Conservation (phyloP, 1,284 basidiomycete species). For the Leccinum pachyderme region DNA sequence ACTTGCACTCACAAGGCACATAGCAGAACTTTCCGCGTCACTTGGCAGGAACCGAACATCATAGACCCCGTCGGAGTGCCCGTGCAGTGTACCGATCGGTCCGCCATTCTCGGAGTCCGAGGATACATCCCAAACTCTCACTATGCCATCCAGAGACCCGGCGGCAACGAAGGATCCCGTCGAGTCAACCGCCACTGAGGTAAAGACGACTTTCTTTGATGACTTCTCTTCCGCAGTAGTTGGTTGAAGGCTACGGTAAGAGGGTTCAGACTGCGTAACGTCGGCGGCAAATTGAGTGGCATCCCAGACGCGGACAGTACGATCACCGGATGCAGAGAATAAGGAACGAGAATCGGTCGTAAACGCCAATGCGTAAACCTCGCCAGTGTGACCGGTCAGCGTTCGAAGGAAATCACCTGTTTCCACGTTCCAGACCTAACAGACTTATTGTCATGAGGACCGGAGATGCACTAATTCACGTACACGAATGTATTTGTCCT, state of each 20-base stretch:
- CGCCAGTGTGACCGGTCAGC: conserved; percentile 30
- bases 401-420: conserved; percentile 29
- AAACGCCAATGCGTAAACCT: conserved; percentile 34
- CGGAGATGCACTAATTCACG: conserved; percentile 4
- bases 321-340: conserved; percentile 35
- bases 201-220: conserved; percentile 28
- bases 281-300: conserved; percentile 26
- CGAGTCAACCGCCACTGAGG: conserved; percentile 29
- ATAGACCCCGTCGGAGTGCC: conserved; percentile 33
- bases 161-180: conserved; percentile 31
- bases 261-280: conserved; percentile 18
- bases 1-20: conserved; percentile 33
- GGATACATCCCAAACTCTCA: conserved; percentile 31
- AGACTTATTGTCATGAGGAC: not conserved
- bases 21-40: conserved; percentile 2
- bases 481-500: conserved; percentile 33
- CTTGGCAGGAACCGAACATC: conserved; percentile 29
- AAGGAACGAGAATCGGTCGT: conserved; percentile 30
- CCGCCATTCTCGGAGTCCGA: conserved; percentile 11
- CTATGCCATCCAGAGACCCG: conserved; percentile 33
- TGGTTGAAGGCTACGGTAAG: conserved; percentile 24
- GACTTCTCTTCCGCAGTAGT: conserved; percentile 12
- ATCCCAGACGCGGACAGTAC: conserved; percentile 33
- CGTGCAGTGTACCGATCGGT: conserved; percentile 25
- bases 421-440: conserved; percentile 27